These are phyloP conservation scores for Thymus quinquecostatus DNA, from an alignment of 257 asterid genomes.

Conservation along the genomic window DNA sequence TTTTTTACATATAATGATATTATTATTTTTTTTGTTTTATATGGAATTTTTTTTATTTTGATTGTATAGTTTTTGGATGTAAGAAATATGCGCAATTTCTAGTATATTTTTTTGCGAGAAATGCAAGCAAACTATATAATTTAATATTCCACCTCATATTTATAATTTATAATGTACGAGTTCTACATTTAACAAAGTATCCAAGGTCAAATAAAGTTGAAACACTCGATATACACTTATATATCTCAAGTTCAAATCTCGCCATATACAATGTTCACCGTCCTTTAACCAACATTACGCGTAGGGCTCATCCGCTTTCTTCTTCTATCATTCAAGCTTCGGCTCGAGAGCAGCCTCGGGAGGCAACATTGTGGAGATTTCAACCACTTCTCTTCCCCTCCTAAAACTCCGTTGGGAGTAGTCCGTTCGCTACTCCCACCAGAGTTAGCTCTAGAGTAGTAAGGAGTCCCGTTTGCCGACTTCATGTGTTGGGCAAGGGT, in stretches of 20 bases:
- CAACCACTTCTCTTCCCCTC: constrained; percentile 28
- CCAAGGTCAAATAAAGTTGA: neutral
- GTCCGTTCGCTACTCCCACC: constrained; percentile 34
- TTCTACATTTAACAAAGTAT: neutral
- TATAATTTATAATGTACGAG: neutral
- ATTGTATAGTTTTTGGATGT: too few species aligned
- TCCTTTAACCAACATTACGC: constrained; percentile 24
- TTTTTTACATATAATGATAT: too few species aligned
- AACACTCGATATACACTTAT: constrained; percentile 6
- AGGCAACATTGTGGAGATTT: constrained; percentile 61
- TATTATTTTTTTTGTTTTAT: too few species aligned
- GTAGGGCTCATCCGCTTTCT: constrained; percentile 47
- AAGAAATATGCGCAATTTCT: too few species aligned
- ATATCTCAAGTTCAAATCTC: constrained; percentile 16
- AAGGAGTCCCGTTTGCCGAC: constrained; percentile 39
- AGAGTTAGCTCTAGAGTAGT: constrained; percentile 40
- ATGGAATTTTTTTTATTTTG: too few species aligned
- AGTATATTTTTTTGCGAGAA: too few species aligned
- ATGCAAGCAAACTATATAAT: neutral
- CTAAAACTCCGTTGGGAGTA: constrained; percentile 35
- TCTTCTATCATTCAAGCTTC: constrained; percentile 57
- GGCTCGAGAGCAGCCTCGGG: constrained; percentile 58
- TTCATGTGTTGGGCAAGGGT: constrained; percentile 27
- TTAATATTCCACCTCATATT: constrained; percentile 1
- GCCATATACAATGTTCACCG: constrained; percentile 21